These are phyloP conservation scores for Spathaspora sp. DNA, from an alignment of 805 yeast genomes.

Conservation along the genomic window DNA sequence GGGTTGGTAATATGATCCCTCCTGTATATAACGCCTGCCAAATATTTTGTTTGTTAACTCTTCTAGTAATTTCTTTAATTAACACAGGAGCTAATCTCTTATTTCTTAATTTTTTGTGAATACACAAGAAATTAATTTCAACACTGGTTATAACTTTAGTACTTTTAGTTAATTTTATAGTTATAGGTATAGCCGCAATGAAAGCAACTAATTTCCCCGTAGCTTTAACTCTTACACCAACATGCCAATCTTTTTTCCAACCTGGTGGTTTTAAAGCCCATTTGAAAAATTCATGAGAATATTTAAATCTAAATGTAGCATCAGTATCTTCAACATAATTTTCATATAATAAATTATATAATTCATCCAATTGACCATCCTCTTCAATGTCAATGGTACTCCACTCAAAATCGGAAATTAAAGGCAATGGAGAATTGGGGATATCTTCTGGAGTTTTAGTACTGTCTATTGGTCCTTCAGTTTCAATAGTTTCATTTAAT, in stretches of 20 bases:
- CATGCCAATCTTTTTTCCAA: constrained; percentile 83
- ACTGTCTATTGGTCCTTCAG: constrained; percentile 80
- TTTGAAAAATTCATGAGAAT: constrained; percentile 73
- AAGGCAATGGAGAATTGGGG: constrained; percentile 63
- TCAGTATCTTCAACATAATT: constrained; percentile 95
- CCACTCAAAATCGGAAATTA: constrained; percentile 87
- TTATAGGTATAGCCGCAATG: constrained; percentile 85
- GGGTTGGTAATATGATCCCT: constrained; percentile 89
- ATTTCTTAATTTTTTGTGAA: constrained; percentile 90
- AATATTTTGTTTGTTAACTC: constrained; percentile 77
- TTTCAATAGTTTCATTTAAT: constrained; percentile 60
- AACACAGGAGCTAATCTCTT: constrained; percentile 92
- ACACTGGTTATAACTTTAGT: constrained; percentile 54
- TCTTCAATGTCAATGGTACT: constrained; percentile 61
- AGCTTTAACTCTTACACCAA: constrained; percentile 83
- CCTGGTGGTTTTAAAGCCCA: constrained; percentile 98
- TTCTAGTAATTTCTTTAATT: constrained; percentile 89
- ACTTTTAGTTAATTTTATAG: constrained; percentile 53
- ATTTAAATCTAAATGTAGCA: constrained; percentile 87
- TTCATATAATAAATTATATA: constrained; percentile 75
- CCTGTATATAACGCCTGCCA: constrained; percentile 98
- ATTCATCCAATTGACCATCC: constrained; percentile 62
- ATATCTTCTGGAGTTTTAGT: constrained; percentile 68
- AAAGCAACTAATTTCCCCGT: constrained; percentile 83
- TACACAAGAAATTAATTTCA: constrained; percentile 90